Conservation (phyloP, 352 stramenopile species). For the Pythium guiyangense region DNA sequence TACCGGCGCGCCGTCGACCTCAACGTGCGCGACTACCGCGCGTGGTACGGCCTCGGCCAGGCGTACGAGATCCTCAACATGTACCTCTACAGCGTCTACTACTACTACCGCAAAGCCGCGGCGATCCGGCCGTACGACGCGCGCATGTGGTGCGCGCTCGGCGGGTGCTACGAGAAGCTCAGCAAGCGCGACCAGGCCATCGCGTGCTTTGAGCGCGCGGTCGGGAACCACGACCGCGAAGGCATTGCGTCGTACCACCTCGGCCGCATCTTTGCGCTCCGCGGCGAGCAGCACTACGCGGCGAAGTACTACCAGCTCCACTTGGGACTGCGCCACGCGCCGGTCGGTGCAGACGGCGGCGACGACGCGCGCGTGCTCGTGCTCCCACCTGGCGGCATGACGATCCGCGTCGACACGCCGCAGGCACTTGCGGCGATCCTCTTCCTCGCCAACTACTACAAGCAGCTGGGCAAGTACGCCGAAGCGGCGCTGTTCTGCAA, state of each 20-base stretch:
- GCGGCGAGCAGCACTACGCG: constrained; percentile 47
- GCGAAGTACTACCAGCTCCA: constrained; percentile 75
- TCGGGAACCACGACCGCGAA: constrained; percentile 74
- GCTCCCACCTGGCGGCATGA: constrained; percentile 14
- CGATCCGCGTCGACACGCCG: constrained; percentile 57
- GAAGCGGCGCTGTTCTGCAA: constrained; percentile 73
- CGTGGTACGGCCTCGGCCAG: constrained; percentile 98
- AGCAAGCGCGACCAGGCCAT: constrained; percentile 63
- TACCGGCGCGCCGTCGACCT: constrained; percentile 95
- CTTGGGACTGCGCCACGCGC: constrained; percentile 36
- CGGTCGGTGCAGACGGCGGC: constrained; percentile 2
- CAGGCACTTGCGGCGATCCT: constrained; percentile 61
- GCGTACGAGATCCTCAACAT: constrained; percentile 99
- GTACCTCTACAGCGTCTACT: constrained; percentile 97
- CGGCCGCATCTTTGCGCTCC: constrained; percentile 46
- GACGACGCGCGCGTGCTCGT: constrained; percentile 7
- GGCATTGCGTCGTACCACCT: constrained; percentile 71
- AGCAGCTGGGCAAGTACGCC: constrained; percentile 49
- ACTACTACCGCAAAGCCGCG: constrained; percentile 97
- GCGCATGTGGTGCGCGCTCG: constrained; percentile 97
- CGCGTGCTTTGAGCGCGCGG: constrained; percentile 66
- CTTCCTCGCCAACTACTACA: constrained; percentile 82
- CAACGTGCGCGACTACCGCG: constrained; percentile 93
- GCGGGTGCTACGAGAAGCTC: constrained; percentile 79
- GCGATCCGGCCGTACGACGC: constrained; percentile 95